Base-by-base conservation (phyloP, 805 yeast genomes). In the Lipomyces yamanashiensis region DNA sequence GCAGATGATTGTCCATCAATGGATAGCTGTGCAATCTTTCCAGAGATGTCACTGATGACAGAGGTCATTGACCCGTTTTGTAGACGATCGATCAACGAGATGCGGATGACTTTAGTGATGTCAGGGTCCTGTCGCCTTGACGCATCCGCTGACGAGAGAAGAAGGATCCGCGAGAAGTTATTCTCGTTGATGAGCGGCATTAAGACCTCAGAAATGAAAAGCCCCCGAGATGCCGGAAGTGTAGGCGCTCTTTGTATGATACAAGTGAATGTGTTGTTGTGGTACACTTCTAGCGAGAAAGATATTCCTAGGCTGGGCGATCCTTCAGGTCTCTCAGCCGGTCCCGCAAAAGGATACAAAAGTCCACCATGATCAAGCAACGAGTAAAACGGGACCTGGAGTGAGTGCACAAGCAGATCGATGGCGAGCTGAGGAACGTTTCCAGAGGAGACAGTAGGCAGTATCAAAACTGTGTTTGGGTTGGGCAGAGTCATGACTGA, bases 391-490 rank as follows among this genome's bases (percentile, higher is more conserved):
- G 75, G 66, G 62, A 87, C 82, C 4, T 79, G 80, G 28, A 83
- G 76, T n/a, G 87, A 84, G 70, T 87, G 88, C 9, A 92, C 78
- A 33, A 93, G 76, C 37, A 92, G 78, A 74, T 92, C 98, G 6
- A 83, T 75, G 0, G 92, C 76, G 54, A 93, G 77, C 74, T 95
- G 99, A 0, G 98, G 96, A 2, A 92, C 88, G 71, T 93, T 95
- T 7, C 96, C 98, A 6, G 90, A 82, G 2, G 97, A 85, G 0
- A 95, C 88, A 0, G 92, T 76, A 0, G 98, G 98, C 0, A 95
- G 48, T 0, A 93, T 72, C 28, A 79, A 71, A 59, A 75, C 71
- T 10, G 68, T 66, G 39, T 51, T 47, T n/a, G 28, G 19, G 36
- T 58, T 19, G 2, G 62, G 64, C 10, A 63, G 58, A 2, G 33